Evolutionary conservation across 1,284 basidiomycete species (phyloP).

Genomic region (Fomitiporia mediterranea): DNA sequence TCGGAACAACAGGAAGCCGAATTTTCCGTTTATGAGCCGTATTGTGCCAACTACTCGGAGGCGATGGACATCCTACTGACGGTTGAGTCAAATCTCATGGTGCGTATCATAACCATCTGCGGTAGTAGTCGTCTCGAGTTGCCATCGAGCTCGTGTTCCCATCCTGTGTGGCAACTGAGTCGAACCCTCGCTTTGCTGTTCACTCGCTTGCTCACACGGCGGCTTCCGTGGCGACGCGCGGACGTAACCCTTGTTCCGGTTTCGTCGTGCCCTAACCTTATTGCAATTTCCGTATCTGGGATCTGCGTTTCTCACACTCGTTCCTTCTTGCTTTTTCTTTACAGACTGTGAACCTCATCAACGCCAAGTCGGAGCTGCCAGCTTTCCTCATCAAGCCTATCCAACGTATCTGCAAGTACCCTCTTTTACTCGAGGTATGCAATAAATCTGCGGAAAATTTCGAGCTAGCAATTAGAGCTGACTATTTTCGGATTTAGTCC

Average conservation of each 20-base stretch:
- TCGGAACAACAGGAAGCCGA: constrained; percentile 80
- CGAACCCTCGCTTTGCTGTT: constrained; percentile 6
- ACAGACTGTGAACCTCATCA: constrained; percentile 50
- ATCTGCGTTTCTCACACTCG: constrained; percentile 9
- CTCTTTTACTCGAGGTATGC: constrained; percentile 56
- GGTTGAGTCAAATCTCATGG: constrained; percentile 79
- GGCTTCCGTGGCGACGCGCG: constrained; percentile 17
- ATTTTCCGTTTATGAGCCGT: constrained; percentile 94
- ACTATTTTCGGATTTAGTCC: constrained; percentile 40
- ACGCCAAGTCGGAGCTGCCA: constrained; percentile 84
- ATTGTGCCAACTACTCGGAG: constrained; percentile 94
- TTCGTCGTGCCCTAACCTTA: not conserved
- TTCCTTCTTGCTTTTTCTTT: constrained; percentile 18
- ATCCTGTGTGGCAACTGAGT: constrained; percentile 23
- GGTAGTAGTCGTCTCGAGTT: constrained; percentile 21
- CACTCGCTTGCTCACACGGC: constrained; percentile 1
- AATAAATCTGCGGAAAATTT: constrained; percentile 4
- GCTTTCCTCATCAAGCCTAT: constrained; percentile 77
- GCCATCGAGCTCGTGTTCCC: constrained; percentile 23
- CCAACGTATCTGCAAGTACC: constrained; percentile 77
- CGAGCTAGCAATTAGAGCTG: constrained; percentile 14
- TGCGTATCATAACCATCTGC: constrained; percentile 40
- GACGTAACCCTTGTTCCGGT: not conserved
- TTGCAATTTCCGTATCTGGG: not conserved
- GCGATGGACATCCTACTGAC: constrained; percentile 83